These are phyloP conservation scores for Saxophila tyrrhenica DNA, from an alignment of 495 filamentous ascomycete genomes.

Conservation along the genomic window DNA sequence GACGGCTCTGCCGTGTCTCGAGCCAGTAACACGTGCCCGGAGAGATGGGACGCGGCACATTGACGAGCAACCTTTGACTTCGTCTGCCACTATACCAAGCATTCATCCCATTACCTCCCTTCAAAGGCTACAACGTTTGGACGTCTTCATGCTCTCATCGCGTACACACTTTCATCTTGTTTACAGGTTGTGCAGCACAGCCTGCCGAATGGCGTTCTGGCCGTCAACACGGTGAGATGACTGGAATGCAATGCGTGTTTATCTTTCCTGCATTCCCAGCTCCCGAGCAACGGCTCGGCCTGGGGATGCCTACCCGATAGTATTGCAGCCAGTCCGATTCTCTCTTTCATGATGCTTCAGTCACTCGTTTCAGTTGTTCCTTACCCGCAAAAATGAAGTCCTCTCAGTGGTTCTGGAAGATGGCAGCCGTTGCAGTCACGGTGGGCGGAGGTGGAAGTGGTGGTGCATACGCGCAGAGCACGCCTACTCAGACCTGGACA, in stretches of 20 bases:
- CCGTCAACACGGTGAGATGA: not conserved
- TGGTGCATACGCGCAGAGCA: not conserved
- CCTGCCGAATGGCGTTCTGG: not conserved
- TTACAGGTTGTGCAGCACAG: not conserved
- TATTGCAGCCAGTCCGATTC: not conserved
- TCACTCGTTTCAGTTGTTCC: not conserved
- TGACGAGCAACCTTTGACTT: no score
- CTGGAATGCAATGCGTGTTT: conserved; percentile 7
- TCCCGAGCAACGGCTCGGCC: not conserved
- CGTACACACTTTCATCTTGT: not conserved
- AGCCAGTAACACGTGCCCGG: no score
- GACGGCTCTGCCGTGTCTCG: not conserved
- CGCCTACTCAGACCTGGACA: not conserved
- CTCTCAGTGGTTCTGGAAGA: not conserved
- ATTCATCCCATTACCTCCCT: not conserved
- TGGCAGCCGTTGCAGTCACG: not conserved
- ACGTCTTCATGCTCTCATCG: not conserved
- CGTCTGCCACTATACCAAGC: no score
- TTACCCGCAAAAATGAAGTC: conserved; percentile 1
- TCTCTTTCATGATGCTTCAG: not conserved
- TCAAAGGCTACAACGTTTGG: not conserved
- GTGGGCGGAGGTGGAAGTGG: not conserved
- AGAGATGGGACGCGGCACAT: no score
- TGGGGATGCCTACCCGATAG: not conserved
- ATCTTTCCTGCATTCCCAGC: not conserved